These are phyloP conservation scores for Parasitella parasitica DNA, from an alignment of 371 early-diverging fungal species.

Conservation along the genomic window DNA sequence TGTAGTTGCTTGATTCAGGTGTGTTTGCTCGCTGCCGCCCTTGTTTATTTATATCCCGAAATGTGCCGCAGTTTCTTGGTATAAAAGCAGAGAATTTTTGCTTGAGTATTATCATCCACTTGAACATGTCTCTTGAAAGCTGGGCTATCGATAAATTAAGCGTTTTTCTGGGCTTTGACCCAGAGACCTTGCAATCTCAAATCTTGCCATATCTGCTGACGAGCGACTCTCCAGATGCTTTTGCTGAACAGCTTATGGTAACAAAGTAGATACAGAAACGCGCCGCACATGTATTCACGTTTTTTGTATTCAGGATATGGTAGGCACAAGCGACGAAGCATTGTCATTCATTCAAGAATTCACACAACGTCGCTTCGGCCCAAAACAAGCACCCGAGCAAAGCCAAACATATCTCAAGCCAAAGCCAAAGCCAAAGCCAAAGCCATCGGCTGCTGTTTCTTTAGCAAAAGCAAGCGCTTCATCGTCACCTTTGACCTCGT, in stretches of 20 bases:
- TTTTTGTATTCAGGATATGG: slow-evolving; percentile 30
- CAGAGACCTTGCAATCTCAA: slow-evolving; percentile 39
- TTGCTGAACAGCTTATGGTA: slow-evolving; percentile 44
- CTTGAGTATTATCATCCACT: not conserved
- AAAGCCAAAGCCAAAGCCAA: slow-evolving; percentile 1
- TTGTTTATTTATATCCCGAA: not conserved
- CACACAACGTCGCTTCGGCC: slow-evolving; percentile 29
- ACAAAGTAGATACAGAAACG: not conserved
- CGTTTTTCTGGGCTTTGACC: slow-evolving; percentile 49
- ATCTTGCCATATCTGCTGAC: slow-evolving; percentile 42
- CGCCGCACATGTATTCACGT: not conserved
- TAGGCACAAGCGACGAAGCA: slow-evolving; percentile 33
- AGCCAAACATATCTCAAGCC: not conserved
- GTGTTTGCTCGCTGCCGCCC: not conserved
- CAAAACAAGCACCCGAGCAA: not conserved
- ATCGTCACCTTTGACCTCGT: not conserved
- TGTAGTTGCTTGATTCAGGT: no score
- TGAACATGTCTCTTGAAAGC: slow-evolving; percentile 14
- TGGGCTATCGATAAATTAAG: slow-evolving; percentile 48
- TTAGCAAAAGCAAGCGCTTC: not conserved
- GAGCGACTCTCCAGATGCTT: slow-evolving; percentile 28
- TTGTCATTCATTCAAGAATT: slow-evolving; percentile 38
- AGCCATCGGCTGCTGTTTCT: not conserved
- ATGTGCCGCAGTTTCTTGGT: not conserved
- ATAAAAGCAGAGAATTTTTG: not conserved